Base-by-base conservation (phyloP, 2,329 filamentous ascomycete species). In the Rasamsonia emersonii region DNA sequence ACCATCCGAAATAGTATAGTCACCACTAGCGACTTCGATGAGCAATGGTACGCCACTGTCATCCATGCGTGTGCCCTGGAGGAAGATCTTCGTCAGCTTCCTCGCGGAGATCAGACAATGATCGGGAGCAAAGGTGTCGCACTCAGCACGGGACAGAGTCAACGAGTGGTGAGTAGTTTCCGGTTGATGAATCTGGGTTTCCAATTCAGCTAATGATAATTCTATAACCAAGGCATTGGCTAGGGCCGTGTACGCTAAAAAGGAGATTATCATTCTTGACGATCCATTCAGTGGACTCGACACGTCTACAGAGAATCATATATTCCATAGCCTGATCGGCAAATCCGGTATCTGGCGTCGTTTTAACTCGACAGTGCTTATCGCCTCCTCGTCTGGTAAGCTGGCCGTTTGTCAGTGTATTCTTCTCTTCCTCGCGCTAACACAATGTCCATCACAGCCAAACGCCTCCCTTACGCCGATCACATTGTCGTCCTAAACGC, bases 121-220 rank as follows among this genome's bases (percentile, higher is more conserved):
- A 64, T 70, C 35, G 69, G 68, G 10, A 70, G 64, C 43, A 65
- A 67, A 41, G 69, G 68, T 19, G 59, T 68, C 34, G 58, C 64
- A 15, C 55, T 73, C 19, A 71, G 68, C 45, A 68, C 68, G 18
- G 69, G 69, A 4, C 69, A 73, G 40, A 68, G 62, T 38, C 67
- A 71, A 38, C 60, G 68, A 30, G 62, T 71, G 41, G 64, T 58
- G 42, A 32, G 54, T 51, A 14, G n/a, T 24, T 13, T 20, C 17
- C 5, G 14, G 13, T 13, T 25, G 8, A n/a, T n/a, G n/a, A 5
- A 24, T 8, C n/a, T 24, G 5, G 4, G 4, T 10, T 11, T 13
- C n/a, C 10, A 15, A 9, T 18, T 25, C 21, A 36, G 24, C n/a
- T 16, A 8, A 17, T 21, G 5, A 23, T 17, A 19, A 16, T 15